Conservation (phyloP, 2,329 filamentous ascomycete species). For the Beauveria caledonica region DNA sequence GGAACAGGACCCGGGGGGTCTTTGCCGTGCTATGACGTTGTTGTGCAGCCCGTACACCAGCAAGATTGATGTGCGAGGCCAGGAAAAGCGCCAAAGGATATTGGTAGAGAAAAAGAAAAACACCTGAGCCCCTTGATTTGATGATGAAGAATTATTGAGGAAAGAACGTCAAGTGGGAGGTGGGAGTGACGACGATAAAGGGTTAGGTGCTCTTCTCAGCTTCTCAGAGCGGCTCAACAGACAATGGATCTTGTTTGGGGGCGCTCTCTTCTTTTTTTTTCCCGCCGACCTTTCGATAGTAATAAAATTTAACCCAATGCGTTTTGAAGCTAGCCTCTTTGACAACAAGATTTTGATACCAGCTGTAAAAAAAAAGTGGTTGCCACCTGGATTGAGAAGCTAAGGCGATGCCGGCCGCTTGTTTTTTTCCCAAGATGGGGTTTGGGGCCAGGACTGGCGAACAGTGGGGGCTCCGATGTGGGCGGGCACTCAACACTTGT, state of each 20-base stretch:
- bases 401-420: not conserved
- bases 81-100: not conserved
- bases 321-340: not conserved
- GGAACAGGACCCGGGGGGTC: not conserved
- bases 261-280: not conserved
- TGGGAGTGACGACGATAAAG: not conserved
- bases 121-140: not conserved
- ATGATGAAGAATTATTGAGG: not conserved
- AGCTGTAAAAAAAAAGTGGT: not conserved
- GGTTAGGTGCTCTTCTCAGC: not conserved
- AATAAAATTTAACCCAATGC: not conserved
- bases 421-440: not conserved
- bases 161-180: not conserved
- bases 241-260: not conserved
- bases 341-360: not conserved
- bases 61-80: not conserved
- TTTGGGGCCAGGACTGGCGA: not conserved
- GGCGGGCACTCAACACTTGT: not conserved
- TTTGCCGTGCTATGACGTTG: constrained; percentile 9
- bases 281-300: not conserved
- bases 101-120: not conserved
- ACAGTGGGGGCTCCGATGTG: not conserved
- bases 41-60: not conserved
- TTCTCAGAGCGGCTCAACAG: not conserved
- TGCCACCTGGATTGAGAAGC: too few relatives aligned